These are phyloP conservation scores for Beauveria brongniartii DNA, from an alignment of 2,329 filamentous ascomycete species.

Conservation along the genomic window DNA sequence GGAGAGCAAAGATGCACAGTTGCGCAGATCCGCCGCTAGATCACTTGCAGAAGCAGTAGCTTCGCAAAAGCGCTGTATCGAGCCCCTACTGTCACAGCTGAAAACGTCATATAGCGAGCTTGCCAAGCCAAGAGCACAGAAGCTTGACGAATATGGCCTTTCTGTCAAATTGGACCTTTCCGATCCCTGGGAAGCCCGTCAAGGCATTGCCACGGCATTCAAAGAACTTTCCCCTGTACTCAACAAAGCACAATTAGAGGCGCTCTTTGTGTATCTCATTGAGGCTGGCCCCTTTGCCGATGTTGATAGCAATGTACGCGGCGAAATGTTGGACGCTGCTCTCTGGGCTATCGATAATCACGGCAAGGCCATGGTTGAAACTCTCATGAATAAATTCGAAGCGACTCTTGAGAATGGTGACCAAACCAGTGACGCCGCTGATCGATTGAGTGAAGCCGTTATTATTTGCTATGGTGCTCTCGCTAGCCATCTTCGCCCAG, in stretches of 20 bases:
- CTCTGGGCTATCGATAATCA: conserved; percentile 72
- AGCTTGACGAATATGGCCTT: conserved; percentile 92
- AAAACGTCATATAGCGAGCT: conserved; percentile 67
- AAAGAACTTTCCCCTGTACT: conserved; percentile 70
- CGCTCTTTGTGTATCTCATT: conserved; percentile 79
- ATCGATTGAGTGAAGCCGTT: conserved; percentile 92
- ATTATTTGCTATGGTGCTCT: conserved; percentile 96
- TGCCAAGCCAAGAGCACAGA: conserved; percentile 72
- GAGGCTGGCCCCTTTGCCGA: conserved; percentile 83
- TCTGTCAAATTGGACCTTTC: conserved; percentile 77
- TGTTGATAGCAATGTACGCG: conserved; percentile 64
- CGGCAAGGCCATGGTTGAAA: conserved; percentile 75
- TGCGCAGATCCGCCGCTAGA: conserved; percentile 75
- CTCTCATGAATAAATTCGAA: conserved; percentile 89
- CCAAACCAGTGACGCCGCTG: conserved; percentile 70
- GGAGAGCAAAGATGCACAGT: conserved; percentile 68
- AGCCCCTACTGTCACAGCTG: conserved; percentile 55
- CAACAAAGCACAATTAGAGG: conserved; percentile 59
- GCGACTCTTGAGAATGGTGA: conserved; percentile 77
- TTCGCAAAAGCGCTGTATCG: conserved; percentile 50
- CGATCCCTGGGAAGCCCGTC: conserved; percentile 86
- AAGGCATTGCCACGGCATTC: conserved; percentile 82
- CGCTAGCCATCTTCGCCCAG: conserved; percentile 73
- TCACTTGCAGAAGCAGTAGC: conserved; percentile 68
- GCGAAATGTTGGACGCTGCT: conserved; percentile 88